Evolutionary conservation across 768 basidiomycete species (phyloP).

Genomic region (Kwoniella dendrophila): DNA sequence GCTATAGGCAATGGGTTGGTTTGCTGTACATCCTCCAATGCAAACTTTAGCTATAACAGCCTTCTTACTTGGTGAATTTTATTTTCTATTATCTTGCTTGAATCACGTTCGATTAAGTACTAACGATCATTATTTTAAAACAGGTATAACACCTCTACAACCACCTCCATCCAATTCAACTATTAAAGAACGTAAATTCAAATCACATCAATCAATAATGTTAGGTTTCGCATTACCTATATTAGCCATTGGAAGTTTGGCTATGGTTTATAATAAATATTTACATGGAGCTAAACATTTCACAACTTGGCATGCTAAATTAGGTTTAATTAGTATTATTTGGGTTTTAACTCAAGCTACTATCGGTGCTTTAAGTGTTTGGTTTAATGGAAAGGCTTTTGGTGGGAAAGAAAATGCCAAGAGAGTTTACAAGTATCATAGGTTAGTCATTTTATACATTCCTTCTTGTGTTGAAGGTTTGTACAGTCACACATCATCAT

Average conservation of each 20-base stretch:
- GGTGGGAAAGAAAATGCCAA: slow-evolving; percentile 75
- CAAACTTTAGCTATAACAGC: slow-evolving; percentile 64
- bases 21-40: slow-evolving; percentile 68
- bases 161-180: slow-evolving; percentile 71
- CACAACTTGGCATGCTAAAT: slow-evolving; percentile 74
- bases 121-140: not conserved
- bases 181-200: slow-evolving; percentile 65
- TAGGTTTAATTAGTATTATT: slow-evolving; percentile 66
- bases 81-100: not conserved
- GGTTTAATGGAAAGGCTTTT: slow-evolving; percentile 70
- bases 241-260: slow-evolving; percentile 65
- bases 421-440: slow-evolving; percentile 78
- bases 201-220: slow-evolving; percentile 70
- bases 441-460: slow-evolving; percentile 50
- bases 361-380: slow-evolving; percentile 74
- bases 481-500: too few species aligned
- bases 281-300: slow-evolving; percentile 64
- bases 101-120: too few species aligned
- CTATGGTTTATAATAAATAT: slow-evolving; percentile 68
- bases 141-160: slow-evolving; percentile 58
- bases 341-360: slow-evolving; percentile 67
- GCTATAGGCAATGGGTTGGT: slow-evolving; percentile 60
- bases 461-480: slow-evolving; percentile 9
- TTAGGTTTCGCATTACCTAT: slow-evolving; percentile 64
- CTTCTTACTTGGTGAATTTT: slow-evolving; percentile 66